Evolutionary conservation across 805 yeast genomes (phyloP).

Genomic region (Yarrowia bubula): DNA sequence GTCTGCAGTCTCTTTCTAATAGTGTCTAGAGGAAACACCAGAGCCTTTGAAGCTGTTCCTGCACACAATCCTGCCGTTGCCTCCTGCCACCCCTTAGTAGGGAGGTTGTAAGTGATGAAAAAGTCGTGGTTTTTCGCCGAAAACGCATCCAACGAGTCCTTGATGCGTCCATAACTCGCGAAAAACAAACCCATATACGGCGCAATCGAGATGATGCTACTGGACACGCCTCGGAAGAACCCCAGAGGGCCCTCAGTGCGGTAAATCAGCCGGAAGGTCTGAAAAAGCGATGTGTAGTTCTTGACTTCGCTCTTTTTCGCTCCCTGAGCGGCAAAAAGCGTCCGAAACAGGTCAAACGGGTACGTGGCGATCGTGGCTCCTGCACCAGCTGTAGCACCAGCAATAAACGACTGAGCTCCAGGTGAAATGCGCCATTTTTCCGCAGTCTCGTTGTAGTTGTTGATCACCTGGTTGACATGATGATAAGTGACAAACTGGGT

Average conservation of each 20-base stretch:
- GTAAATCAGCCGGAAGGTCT: conserved; percentile 41
- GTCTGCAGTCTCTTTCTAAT: conserved; percentile 76
- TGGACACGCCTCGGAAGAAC: conserved; percentile 49
- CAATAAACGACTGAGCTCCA: conserved; percentile 49
- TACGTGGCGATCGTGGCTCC: conserved; percentile 72
- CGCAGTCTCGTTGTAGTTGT: conserved; percentile 30
- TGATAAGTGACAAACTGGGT: conserved; percentile 77
- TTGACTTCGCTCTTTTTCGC: conserved; percentile 27
- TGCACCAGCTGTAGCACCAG: conserved; percentile 79
- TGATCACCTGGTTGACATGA: conserved; percentile 48
- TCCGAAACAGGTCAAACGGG: conserved; percentile 87
- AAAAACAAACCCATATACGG: conserved; percentile 74
- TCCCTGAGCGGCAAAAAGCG: conserved; percentile 73
- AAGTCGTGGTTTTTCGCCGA: conserved; percentile 20
- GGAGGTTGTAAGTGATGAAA: conserved; percentile 28
- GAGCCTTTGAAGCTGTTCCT: conserved; percentile 68
- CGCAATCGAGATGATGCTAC: conserved; percentile 61
- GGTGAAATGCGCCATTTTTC: conserved; percentile 37
- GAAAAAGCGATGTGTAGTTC: conserved; percentile 35
- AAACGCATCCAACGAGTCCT: conserved; percentile 40
- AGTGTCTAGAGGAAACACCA: conserved; percentile 84
- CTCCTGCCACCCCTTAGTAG: conserved; percentile 39
- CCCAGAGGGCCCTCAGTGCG: conserved; percentile 47
- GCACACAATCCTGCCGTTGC: conserved; percentile 70
- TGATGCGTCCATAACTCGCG: conserved; percentile 55